phyloP scores from a whole-genome alignment of 2,329 filamentous ascomycete genomes.

The Fusarium annulatum region DNA sequence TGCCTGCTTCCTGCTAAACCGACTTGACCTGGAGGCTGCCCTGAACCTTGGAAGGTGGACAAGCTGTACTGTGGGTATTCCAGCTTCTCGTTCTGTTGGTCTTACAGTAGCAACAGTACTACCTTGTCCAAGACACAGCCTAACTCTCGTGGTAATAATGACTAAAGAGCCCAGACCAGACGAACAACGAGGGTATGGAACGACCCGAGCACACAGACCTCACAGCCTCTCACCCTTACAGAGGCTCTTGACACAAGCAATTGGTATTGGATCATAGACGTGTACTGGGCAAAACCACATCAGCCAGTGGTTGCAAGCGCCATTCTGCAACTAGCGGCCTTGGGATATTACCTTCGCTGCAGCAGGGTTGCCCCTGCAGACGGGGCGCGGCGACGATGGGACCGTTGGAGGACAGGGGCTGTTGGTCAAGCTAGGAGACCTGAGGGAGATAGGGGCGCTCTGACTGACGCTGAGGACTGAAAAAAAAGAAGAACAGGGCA shows the following conservation, averaged over 20 bases:
- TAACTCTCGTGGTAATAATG: conserved; percentile 12
- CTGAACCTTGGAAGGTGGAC: conserved; percentile 17
- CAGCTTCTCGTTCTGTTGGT: conserved; percentile 4
- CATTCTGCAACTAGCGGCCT: conserved; percentile 46
- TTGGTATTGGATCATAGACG: conserved; percentile 32
- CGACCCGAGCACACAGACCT: conserved; percentile 32
- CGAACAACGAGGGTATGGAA: conserved; percentile 31
- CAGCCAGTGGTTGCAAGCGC: conserved; percentile 46
- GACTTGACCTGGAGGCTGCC: neutral
- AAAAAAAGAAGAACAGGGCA: neutral
- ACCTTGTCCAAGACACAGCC: conserved; percentile 5
- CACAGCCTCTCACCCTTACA: conserved; percentile 32
- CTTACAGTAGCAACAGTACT: neutral
- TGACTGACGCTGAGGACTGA: conserved; percentile 13
- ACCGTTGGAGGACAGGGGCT: conserved; percentile 30
- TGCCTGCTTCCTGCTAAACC: conserved; percentile 3
- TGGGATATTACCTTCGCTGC: conserved; percentile 48
- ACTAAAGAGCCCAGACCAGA: conserved; percentile 17
- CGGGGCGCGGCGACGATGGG: conserved; percentile 26
- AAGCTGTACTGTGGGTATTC: conserved; percentile 29
- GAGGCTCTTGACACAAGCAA: conserved; percentile 16
- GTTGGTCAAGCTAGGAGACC: conserved; percentile 18
- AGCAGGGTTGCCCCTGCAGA: conserved; percentile 48
- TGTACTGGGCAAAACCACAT: conserved; percentile 30
- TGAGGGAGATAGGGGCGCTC: conserved; percentile 36